Evolutionary conservation across 257 asterid species (phyloP), one percentile per base, ranked within the genome.

Genomic region (Dorcoceras hygrometricum): DNA sequence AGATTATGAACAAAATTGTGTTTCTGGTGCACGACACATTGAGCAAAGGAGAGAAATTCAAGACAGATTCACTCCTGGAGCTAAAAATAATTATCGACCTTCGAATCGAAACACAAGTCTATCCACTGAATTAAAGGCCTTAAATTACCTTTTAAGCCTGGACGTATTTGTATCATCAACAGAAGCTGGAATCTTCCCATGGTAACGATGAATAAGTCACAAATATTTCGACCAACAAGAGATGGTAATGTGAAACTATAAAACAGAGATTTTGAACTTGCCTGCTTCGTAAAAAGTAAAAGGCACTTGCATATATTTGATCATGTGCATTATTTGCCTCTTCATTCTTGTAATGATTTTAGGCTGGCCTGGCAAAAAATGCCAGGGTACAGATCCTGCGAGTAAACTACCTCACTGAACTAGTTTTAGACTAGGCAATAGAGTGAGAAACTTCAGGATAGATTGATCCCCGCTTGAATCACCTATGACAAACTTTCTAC

Each of bases 311-410:
- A 78, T 86, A 71, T 93, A 93, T 70, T 86, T 93, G 50, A 93
- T 69, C 99, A 93, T 93, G 80, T 93, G 99, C 96, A 90, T 85
- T 79, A 93, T 90, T 73, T 93, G 99, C 89, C 96, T 86, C 86
- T 89, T 93, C 99, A 93, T 93, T 14, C 97, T 90, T 5, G 95
- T 82, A 48, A 93, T 7, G 65, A 93, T n/a, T n/a, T n/a, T n/a
- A n/a, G n/a, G n/a, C n/a, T n/a, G n/a, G n/a, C n/a, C n/a, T n/a
- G n/a, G n/a, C n/a, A n/a, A n/a, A n/a, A n/a, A n/a, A n/a, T n/a
- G n/a, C n/a, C n/a, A n/a, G n/a, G n/a, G n/a, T n/a, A n/a, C n/a
- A n/a, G n/a, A n/a, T n/a, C n/a, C n/a, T n/a, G n/a, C n/a, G n/a
- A n/a, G n/a, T n/a, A n/a, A n/a, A n/a, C n/a, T n/a, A n/a, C n/a